Evolutionary conservation across 345 rosid species (phyloP).

Genomic region (Punica granatum): DNA sequence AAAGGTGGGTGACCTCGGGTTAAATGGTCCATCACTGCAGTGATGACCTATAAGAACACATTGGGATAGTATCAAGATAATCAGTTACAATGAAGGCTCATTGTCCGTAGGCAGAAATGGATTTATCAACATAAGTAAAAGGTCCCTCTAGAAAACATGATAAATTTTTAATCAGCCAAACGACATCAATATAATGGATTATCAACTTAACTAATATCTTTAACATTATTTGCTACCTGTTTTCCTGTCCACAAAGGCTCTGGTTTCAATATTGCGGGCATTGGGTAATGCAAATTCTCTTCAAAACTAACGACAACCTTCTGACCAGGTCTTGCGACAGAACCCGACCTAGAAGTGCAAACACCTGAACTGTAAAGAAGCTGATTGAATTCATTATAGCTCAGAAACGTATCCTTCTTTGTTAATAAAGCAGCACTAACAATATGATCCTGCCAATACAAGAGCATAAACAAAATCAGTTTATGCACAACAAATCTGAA

Average conservation of each 20-base stretch:
- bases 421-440: constrained; percentile 85
- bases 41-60: constrained; percentile 46
- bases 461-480: constrained; percentile 12
- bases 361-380: constrained; percentile 83
- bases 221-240: constrained; percentile 42
- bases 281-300: constrained; percentile 34
- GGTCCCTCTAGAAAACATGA: neutral
- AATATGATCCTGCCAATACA: constrained; percentile 74
- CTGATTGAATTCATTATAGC: constrained; percentile 57
- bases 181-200: neutral
- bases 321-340: constrained; percentile 47
- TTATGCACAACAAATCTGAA: neutral
- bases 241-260: constrained; percentile 94
- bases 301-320: constrained; percentile 49
- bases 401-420: constrained; percentile 83
- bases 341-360: constrained; percentile 29
- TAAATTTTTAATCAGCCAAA: neutral
- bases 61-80: neutral
- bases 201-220: neutral
- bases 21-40: constrained; percentile 56
- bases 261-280: constrained; percentile 81
- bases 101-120: neutral
- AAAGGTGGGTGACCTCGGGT: constrained; percentile 73
- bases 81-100: neutral
- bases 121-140: neutral